A percentile compares a stretch with the other conserved stretches of the same genome.
phyloP scores from a whole-genome alignment of 345 rosid species.

The Lepidium sativum region DNA sequence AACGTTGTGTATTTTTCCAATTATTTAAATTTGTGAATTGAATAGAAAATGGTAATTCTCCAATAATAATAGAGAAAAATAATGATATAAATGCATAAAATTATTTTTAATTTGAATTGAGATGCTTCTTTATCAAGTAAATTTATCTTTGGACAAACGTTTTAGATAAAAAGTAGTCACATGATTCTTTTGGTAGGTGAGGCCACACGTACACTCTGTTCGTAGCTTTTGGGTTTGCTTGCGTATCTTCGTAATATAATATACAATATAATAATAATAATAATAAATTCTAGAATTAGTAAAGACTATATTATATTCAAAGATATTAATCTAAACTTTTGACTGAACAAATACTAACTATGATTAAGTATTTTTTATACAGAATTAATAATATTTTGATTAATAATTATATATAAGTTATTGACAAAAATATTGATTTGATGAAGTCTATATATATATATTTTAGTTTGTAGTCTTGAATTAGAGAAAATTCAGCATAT shows the following conservation, averaged over 20 bases:
- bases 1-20: neutral
- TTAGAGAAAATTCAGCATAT: too few relatives aligned
- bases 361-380: neutral
- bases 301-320: too few relatives aligned
- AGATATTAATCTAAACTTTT: too few relatives aligned
- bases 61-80: neutral
- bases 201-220: neutral
- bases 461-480: too few relatives aligned
- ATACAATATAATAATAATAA: too few relatives aligned
- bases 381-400: too few relatives aligned
- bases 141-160: neutral
- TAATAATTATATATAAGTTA: too few relatives aligned
- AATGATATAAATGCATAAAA: neutral
- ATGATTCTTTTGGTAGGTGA: neutral
- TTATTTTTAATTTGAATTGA: neutral
- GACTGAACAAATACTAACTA: neutral
- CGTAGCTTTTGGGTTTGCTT: slow-evolving; percentile 8
- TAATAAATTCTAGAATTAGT: too few relatives aligned
- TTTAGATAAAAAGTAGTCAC: neutral
- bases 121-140: neutral
- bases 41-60: neutral
- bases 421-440: too few relatives aligned
- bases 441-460: too few relatives aligned
- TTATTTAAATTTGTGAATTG: neutral
- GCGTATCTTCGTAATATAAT: neutral